phyloP scores from a whole-genome alignment of 441 rosid species.

The Dalechampia spathulata region DNA sequence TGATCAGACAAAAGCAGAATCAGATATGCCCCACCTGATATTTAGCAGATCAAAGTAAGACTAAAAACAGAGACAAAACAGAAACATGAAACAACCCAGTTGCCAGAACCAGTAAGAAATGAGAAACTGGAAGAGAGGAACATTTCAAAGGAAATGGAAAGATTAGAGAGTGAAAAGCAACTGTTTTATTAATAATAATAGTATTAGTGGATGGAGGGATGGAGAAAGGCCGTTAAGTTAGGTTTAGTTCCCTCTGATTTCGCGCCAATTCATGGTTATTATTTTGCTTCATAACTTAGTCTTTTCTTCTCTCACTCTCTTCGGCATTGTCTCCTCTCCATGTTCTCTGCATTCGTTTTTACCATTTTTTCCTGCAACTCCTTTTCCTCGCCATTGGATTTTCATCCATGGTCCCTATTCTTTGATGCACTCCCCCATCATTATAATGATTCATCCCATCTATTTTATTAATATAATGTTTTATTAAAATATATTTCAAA shows the following conservation, averaged over 20 bases:
- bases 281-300: slow-evolving; percentile 13
- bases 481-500: too few species aligned
- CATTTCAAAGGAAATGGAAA: neutral
- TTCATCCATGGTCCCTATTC: neutral
- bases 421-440: too few species aligned
- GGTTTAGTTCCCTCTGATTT: slow-evolving; percentile 45
- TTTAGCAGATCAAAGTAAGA: neutral
- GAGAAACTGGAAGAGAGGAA: too few species aligned
- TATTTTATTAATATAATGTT: too few species aligned
- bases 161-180: neutral
- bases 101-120: slow-evolving; percentile 5
- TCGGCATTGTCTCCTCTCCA: slow-evolving; percentile 11
- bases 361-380: neutral
- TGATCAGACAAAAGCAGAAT: too few species aligned
- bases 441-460: too few species aligned
- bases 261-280: slow-evolving; percentile 87
- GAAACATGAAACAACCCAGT: slow-evolving; percentile 13
- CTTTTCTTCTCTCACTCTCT: slow-evolving; percentile 18
- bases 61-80: neutral
- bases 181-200: too few species aligned
- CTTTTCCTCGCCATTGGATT: slow-evolving; percentile 7
- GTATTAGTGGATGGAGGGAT: slow-evolving; percentile 23
- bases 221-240: slow-evolving; percentile 41
- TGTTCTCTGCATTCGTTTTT: neutral
- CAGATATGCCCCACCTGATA: too few species aligned